phyloP scores from a whole-genome alignment of 306 rosid species.

The Cucurbita moschata region DNA sequence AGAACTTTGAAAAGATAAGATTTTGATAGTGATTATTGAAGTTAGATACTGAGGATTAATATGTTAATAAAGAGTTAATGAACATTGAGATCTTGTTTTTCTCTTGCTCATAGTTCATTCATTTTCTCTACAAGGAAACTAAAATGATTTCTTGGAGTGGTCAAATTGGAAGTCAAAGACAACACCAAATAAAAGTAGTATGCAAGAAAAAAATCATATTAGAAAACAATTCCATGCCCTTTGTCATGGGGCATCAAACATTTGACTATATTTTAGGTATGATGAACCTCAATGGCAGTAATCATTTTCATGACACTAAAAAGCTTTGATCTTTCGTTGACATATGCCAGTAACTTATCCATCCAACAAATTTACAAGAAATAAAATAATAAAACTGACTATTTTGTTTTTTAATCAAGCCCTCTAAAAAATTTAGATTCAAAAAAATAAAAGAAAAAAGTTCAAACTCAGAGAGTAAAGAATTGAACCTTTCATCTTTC shows the following conservation, averaged over 20 bases:
- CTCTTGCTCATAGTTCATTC: not conserved
- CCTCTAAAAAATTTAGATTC: not conserved
- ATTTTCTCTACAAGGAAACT: not conserved
- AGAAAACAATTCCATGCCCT: not conserved
- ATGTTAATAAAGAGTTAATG: not conserved
- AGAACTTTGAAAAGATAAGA: not conserved
- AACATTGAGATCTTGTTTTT: not conserved
- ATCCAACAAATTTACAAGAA: not conserved
- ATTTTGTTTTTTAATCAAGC: not conserved
- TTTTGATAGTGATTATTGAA: not conserved
- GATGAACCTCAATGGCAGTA: not conserved
- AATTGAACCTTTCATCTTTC: too few species aligned
- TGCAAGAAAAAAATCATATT: not conserved
- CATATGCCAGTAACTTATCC: not conserved
- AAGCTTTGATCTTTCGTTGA: not conserved
- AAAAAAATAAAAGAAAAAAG: too few species aligned
- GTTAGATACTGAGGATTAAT: not conserved
- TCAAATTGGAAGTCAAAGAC: not conserved
- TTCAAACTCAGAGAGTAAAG: too few species aligned
- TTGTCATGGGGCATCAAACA: not conserved
- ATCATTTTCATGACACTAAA: not conserved
- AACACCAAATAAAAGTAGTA: not conserved
- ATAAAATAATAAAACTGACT: not conserved
- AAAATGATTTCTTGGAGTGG: not conserved
- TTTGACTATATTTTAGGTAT: not conserved